phyloP scores from a whole-genome alignment of 2,329 filamentous ascomycete genomes.

The Cercospora sp. region DNA sequence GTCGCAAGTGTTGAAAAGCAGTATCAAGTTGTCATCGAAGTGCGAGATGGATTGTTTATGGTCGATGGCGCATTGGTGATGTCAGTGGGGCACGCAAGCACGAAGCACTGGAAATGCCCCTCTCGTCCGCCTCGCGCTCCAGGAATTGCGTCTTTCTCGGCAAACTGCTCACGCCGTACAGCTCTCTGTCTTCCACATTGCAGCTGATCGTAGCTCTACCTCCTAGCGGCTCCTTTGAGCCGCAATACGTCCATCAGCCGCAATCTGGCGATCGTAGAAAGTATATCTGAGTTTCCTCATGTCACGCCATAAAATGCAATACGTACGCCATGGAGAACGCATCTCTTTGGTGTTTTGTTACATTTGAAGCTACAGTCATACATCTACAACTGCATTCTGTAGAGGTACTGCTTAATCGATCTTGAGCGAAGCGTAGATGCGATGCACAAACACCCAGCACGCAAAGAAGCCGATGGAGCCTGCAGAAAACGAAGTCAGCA shows the following conservation, averaged over 20 bases:
- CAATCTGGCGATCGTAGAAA: not conserved
- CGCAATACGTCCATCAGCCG: not conserved
- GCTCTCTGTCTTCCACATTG: not conserved
- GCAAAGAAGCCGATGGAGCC: slow-evolving; percentile 95
- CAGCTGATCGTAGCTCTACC: not conserved
- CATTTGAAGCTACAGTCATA: not conserved
- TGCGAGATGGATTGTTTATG: slow-evolving; percentile 5
- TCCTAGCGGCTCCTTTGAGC: slow-evolving; percentile 1
- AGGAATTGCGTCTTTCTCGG: slow-evolving; percentile 4
- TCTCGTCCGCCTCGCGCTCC: not conserved
- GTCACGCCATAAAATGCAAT: not conserved
- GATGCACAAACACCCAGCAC: slow-evolving; percentile 89
- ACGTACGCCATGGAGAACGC: not conserved
- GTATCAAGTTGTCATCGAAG: slow-evolving; percentile 21
- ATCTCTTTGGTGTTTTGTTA: not conserved
- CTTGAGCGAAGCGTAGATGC: slow-evolving; percentile 97
- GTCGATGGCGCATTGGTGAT: slow-evolving; percentile 12
- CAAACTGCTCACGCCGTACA: not conserved
- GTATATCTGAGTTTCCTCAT: not conserved
- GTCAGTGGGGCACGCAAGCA: slow-evolving; percentile 7
- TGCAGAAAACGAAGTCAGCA: slow-evolving; percentile 43
- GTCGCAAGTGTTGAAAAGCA: not conserved
- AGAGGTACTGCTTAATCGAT: slow-evolving; percentile 65
- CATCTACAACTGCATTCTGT: not conserved
- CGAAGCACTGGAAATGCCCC: not conserved